Evolutionary conservation across 2,329 filamentous ascomycete species (phyloP), one percentile per base, ranked within the genome.

Genomic region (Penicillium occitanis): DNA sequence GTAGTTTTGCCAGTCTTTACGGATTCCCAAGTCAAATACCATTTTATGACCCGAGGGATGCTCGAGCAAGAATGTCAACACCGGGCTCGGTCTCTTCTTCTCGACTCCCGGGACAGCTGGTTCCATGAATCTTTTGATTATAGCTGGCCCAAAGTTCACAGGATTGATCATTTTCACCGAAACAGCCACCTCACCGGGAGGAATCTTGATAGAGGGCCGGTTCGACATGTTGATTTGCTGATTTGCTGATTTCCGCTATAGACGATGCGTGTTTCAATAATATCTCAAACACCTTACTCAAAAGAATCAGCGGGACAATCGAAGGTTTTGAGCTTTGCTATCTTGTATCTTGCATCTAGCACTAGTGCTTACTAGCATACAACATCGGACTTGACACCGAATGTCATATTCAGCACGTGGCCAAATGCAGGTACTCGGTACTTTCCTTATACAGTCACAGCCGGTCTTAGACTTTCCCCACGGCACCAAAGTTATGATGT

Each of bases 131-230:
- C 78, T 71, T 3, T 77, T 68, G 8, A 80, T 67, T 28, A 79
- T 74, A 5, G 78, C 74, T 3, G 78, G 78, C 0, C 78, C 78
- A 63, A 80, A 80, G 35, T 79, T 78, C 25, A 78, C 76, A 0
- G 78, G 72, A 55, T 78, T 79, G 33, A 80, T 79, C 46, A 80
- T 48, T 25, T 48, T 48, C 44, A 48, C 44, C 1, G 11, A 25
- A 3, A 48, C 44, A 25, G 19, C 44, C 25, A 48, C 19, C 44
- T 48, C 44, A 25, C 44, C 44, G 19, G 44, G 44, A 25, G 44
- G 44, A 5, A 48, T 48, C 1, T 48, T 10, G 3, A 48, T 48
- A 5, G 44, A 25, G 4, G 44, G 44, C 8, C 10, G 10, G 5
- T 48, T 25, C 44, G 44, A 48, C 44, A 48, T 48, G 44, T 48